Conservation (phyloP, 805 yeast genomes). For the Saccharomycopsis javanensis region DNA sequence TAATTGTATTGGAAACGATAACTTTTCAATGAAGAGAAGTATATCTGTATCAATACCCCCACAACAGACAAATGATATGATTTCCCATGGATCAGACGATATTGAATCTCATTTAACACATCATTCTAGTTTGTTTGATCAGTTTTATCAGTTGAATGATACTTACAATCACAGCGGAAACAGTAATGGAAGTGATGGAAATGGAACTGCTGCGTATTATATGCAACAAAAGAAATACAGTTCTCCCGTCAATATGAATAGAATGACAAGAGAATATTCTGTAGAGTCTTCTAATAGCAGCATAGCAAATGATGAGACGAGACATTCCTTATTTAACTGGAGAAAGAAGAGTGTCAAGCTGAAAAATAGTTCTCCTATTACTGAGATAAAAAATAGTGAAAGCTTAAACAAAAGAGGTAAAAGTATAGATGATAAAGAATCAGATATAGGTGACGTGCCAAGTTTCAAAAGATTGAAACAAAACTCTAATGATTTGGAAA, state of each 20-base stretch:
- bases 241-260: background rate
- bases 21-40: background rate
- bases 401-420: background rate
- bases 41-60: background rate
- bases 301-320: background rate
- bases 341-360: background rate
- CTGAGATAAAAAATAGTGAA: background rate
- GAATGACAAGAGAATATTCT: background rate
- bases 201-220: background rate
- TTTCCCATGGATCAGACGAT: background rate
- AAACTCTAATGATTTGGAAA: slow-evolving; percentile 21
- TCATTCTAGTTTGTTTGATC: background rate
- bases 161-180: background rate
- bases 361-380: background rate
- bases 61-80: background rate
- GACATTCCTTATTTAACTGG: background rate
- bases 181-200: background rate
- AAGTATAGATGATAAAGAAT: slow-evolving; percentile 28
- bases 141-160: background rate
- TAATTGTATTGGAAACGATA: background rate
- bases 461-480: background rate
- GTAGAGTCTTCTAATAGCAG: background rate
- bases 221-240: slow-evolving; percentile 7
- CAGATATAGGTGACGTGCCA: slow-evolving; percentile 23
- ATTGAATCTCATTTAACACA: background rate